A percentile compares a stretch with the other conserved stretches of the same genome.
These are phyloP conservation scores for Cytospora piceae DNA, from an alignment of 2,329 filamentous ascomycete species.

Conservation along the genomic window DNA sequence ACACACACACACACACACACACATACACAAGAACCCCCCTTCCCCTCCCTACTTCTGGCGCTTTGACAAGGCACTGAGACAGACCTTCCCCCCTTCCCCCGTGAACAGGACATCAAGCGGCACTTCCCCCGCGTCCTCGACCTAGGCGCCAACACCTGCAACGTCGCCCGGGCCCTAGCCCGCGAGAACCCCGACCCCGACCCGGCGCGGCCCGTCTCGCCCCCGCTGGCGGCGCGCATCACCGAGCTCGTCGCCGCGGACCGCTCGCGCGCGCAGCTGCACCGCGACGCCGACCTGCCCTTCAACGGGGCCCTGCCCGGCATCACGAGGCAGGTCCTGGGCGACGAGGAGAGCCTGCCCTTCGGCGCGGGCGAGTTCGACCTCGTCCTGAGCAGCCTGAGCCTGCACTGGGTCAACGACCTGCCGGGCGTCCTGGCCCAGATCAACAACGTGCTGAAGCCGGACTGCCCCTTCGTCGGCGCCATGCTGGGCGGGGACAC, in stretches of 20 bases:
- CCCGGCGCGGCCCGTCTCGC: conserved; percentile 57
- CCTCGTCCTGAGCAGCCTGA: conserved; percentile 84
- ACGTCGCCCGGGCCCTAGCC: conserved; percentile 82
- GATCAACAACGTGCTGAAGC: conserved; percentile 85
- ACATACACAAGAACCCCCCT: not conserved
- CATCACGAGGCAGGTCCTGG: conserved; percentile 75
- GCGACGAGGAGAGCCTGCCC: conserved; percentile 73
- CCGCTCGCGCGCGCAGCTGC: conserved; percentile 74
- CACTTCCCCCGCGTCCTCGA: conserved; percentile 84
- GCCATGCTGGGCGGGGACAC: conserved; percentile 97
- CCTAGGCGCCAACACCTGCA: conserved; percentile 93
- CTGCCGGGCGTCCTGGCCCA: conserved; percentile 82
- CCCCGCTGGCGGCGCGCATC: conserved; percentile 73
- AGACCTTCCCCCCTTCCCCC: not conserved
- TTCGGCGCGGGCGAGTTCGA: conserved; percentile 81
- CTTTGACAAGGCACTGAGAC: not conserved
- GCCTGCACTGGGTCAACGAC: conserved; percentile 97
- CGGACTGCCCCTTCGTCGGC: conserved; percentile 88
- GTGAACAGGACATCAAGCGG: conserved; percentile 81
- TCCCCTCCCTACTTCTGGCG: no score
- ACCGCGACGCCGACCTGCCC: conserved; percentile 74
- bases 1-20: not conserved
- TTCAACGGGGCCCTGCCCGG: conserved; percentile 69
- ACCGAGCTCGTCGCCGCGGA: conserved; percentile 79
- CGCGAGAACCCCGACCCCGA: conserved; percentile 68